A percentile compares a stretch with the other conserved stretches of the same genome.
Evolutionary conservation across 805 yeast genomes (phyloP).

Genomic region (Saturnispora besseyi): DNA sequence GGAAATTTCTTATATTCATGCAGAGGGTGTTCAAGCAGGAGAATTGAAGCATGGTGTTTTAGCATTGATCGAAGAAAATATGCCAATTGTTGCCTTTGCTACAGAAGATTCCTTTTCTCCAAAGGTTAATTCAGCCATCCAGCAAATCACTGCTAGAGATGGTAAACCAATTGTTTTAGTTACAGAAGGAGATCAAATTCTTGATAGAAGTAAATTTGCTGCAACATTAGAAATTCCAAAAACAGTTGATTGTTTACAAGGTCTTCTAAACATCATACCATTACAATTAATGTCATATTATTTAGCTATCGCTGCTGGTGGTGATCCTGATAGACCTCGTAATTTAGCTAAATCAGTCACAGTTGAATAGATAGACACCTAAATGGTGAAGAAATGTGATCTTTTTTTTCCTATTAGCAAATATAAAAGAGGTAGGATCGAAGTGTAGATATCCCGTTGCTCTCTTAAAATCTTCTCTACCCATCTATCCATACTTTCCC

Average conservation of each 20-base stretch:
- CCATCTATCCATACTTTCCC: too few species aligned
- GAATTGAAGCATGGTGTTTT: constrained; percentile 97
- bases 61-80: constrained; percentile 87
- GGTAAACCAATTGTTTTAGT: constrained; percentile 94
- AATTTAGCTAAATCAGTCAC: constrained; percentile 98
- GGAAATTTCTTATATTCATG: constrained; percentile 97
- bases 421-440: neutral
- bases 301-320: constrained; percentile 91
- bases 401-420: neutral
- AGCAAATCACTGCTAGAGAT: constrained; percentile 94
- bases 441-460: neutral
- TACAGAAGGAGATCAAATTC: constrained; percentile 66
- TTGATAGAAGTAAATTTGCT: constrained; percentile 46
- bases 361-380: constrained; percentile 52
- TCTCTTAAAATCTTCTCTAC: too few species aligned
- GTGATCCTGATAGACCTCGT: constrained; percentile 97
- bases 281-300: constrained; percentile 93
- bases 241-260: constrained; percentile 97
- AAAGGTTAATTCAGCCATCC: constrained; percentile 88
- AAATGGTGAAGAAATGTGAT: neutral
- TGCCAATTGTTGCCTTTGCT: constrained; percentile 94
- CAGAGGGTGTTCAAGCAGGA: constrained; percentile 98
- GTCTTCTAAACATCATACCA: constrained; percentile 88
- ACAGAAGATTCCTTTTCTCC: constrained; percentile 95
- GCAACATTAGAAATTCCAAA: constrained; percentile 84